Percentiles rank a stretch among this genome's conserved stretches.
Evolutionary conservation across 768 basidiomycete genomes (phyloP).

Genomic region (Chalciporus sphaerocephalus): DNA sequence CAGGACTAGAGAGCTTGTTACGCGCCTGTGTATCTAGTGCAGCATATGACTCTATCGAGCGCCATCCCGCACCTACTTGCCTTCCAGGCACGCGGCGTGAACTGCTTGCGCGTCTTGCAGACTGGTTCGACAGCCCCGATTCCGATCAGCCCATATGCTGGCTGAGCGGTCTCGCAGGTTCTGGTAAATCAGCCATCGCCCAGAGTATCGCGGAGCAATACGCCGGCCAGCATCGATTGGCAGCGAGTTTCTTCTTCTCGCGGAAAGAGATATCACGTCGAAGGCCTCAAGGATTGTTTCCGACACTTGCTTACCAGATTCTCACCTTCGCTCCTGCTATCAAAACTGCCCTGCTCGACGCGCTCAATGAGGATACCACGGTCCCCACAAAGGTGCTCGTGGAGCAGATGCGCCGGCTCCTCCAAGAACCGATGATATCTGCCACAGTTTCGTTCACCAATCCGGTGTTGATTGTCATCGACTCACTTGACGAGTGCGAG

Average conservation of each 20-base stretch:
- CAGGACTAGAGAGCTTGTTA: constrained; percentile 15
- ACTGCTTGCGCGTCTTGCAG: constrained; percentile 10
- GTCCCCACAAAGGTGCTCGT: constrained; percentile 22
- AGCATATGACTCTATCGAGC: constrained; percentile 15
- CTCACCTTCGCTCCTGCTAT: constrained; percentile 15
- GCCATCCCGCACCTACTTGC: constrained; percentile 18
- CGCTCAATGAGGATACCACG: constrained; percentile 18
- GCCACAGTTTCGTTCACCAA: constrained; percentile 7
- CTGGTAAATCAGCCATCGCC: constrained; percentile 24
- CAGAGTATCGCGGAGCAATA: constrained; percentile 28
- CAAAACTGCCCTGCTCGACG: constrained; percentile 12
- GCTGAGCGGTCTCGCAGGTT: constrained; percentile 22
- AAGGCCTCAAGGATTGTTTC: constrained; percentile 21
- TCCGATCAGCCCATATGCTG: constrained; percentile 14
- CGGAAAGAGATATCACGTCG: constrained; percentile 21
- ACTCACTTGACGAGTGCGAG: constrained; percentile 25
- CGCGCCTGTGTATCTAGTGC: constrained; percentile 13
- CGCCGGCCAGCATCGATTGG: constrained; percentile 17
- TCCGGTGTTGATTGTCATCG: constrained; percentile 20
- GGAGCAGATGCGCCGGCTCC: constrained; percentile 23
- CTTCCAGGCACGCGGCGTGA: constrained; percentile 19
- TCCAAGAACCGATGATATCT: constrained; percentile 17
- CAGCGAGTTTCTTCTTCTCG: constrained; percentile 36
- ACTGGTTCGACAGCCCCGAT: constrained; percentile 13
- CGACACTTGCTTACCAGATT: constrained; percentile 33